phyloP scores from a whole-genome alignment of 2,329 filamentous ascomycete species.

The Plectosphaerella cucumerina region DNA sequence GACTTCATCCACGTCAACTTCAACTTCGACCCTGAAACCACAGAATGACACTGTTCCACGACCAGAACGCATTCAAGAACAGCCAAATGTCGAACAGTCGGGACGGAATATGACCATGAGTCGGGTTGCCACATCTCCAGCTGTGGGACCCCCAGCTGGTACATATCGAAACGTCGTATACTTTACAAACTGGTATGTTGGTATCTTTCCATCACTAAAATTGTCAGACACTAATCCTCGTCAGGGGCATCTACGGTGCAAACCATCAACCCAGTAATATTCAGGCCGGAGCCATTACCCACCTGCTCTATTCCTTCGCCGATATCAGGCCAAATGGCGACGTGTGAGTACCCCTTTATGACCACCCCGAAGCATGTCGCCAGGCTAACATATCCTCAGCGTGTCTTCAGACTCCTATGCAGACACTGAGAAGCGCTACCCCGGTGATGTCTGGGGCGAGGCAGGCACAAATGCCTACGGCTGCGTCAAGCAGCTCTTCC shows the following conservation, averaged over 20 bases:
- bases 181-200: slow-evolving; percentile 50
- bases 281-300: slow-evolving; percentile 64
- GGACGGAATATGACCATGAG: too few relatives aligned
- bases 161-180: slow-evolving; percentile 39
- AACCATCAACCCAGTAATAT: slow-evolving; percentile 64
- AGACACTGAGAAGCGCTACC: slow-evolving; percentile 65
- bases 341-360: slow-evolving; percentile 32
- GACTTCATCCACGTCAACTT: too few relatives aligned
- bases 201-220: not conserved
- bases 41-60: too few relatives aligned
- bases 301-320: slow-evolving; percentile 62
- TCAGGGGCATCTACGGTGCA: slow-evolving; percentile 34
- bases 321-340: slow-evolving; percentile 40
- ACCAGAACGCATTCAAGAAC: too few relatives aligned
- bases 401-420: slow-evolving; percentile 57
- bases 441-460: slow-evolving; percentile 58
- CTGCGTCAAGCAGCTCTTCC: slow-evolving; percentile 70
- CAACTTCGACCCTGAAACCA: too few relatives aligned
- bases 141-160: not conserved
- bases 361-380: not conserved
- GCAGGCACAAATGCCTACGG: slow-evolving; percentile 66
- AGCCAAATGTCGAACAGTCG: too few relatives aligned
- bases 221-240: not conserved
- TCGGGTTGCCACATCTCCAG: not conserved
- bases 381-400: slow-evolving; percentile 20